Evolutionary conservation across 495 filamentous ascomycete genomes (phyloP), one percentile per base, ranked within the genome.

Genomic region (Penicillium lagena): DNA sequence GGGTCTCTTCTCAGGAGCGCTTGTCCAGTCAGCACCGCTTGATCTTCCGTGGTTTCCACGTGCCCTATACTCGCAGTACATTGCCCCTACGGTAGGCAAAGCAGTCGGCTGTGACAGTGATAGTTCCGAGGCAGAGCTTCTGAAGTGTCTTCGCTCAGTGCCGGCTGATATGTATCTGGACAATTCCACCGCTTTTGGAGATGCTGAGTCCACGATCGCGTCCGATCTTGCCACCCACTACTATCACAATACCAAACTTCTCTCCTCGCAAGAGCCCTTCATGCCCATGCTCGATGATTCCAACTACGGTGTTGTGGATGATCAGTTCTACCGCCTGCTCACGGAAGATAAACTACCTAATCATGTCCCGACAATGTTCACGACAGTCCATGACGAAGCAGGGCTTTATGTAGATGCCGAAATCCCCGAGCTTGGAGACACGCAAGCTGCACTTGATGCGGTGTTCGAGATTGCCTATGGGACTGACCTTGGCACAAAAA

Each of bases 1-100:
- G 11, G 59, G 61, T 11, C 55, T 67, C 35, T 67, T 67, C 50
- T 54, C 57, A 12, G 55, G 50, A 8, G 59, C 63, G 0, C 56
- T 67, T 15, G 46, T 56, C 9, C 61, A 67, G 30, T 64, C 61
- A 1, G 50, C 54, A 9, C 52, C 52, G 0, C 28, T 58, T 9
- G 58, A 58, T 32, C 29, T 55, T 2, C 58, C 61, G 1, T 64
- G 58, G 58, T 62, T 56, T 47, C 54, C 61, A 2, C 58, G 54
- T 9, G 34, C 40, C 2, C 39, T 63, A 9, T 63, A 63, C 45
- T 15, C 49, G 2, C 40, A 56, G 1, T 30, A 58, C 22, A 45
- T 61, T 31, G 46, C 44, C 11, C 58, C 61, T 0, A 39, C 46
- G 13, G 32, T 62, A 9, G 58, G 51, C 28, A 43, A 45, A 12